Percentiles rank a stretch among this genome's conserved stretches.
Evolutionary conservation across 257 asterid genomes (phyloP).

Genomic region (Coffea eugenioides): DNA sequence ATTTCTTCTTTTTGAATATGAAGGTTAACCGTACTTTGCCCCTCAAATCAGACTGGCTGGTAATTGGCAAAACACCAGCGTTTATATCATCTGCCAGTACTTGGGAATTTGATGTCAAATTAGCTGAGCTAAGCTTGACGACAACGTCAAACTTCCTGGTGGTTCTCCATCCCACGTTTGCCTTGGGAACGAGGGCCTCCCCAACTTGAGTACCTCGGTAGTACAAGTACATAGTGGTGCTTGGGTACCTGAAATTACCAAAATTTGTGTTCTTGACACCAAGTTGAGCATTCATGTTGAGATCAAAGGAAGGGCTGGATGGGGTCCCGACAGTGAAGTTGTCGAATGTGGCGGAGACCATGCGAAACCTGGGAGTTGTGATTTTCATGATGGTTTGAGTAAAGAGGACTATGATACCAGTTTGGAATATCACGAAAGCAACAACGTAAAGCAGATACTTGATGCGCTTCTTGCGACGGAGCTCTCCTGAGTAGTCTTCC

Average conservation of each 20-base stretch:
- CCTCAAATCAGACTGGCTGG: slow-evolving; percentile 24
- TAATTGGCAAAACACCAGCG: slow-evolving; percentile 26
- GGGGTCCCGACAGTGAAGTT: neutral
- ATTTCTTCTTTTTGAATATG: slow-evolving; percentile 38
- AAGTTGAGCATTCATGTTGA: slow-evolving; percentile 25
- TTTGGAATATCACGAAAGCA: slow-evolving; percentile 33
- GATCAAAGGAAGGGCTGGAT: slow-evolving; percentile 18
- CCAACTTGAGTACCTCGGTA: slow-evolving; percentile 29
- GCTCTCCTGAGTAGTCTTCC: slow-evolving; percentile 12
- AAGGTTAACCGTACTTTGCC: slow-evolving; percentile 38
- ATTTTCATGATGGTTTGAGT: slow-evolving; percentile 34
- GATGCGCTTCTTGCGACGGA: slow-evolving; percentile 29
- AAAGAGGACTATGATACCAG: slow-evolving; percentile 26
- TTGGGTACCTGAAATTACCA: slow-evolving; percentile 35
- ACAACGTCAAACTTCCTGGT: slow-evolving; percentile 18
- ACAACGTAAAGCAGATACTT: slow-evolving; percentile 29
- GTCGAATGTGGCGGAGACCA: slow-evolving; percentile 16
- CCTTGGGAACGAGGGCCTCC: slow-evolving; percentile 12
- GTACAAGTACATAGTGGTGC: slow-evolving; percentile 23
- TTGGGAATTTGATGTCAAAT: slow-evolving; percentile 1
- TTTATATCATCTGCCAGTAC: slow-evolving; percentile 18
- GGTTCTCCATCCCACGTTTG: slow-evolving; percentile 25
- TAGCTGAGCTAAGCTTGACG: slow-evolving; percentile 17
- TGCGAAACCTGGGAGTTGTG: slow-evolving; percentile 34
- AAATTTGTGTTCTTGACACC: slow-evolving; percentile 41